phyloP scores from a whole-genome alignment of 164 flowering plant species.

The Stephania yunnanensis region DNA sequence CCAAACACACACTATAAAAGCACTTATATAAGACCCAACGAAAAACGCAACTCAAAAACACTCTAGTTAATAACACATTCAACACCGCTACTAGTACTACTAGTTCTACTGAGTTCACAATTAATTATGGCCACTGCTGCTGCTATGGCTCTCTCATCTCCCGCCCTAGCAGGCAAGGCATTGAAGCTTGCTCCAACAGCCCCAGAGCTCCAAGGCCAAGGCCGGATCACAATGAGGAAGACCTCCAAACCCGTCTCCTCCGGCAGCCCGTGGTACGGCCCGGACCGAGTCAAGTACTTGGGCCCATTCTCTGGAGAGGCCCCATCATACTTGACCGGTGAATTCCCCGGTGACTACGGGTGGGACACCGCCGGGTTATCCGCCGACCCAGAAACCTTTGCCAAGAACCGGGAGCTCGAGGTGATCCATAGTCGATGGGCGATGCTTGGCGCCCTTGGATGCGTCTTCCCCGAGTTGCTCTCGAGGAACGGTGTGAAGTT shows the following conservation, averaged over 20 bases:
- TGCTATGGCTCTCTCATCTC: conserved; percentile 32
- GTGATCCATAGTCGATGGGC: conserved; percentile 41
- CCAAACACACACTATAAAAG: not conserved
- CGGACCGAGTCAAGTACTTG: conserved; percentile 36
- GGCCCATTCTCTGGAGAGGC: conserved; percentile 40
- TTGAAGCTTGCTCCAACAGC: conserved; percentile 21
- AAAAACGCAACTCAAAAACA: too few relatives aligned
- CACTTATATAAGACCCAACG: not conserved
- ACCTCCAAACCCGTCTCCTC: conserved; percentile 16
- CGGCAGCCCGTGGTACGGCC: conserved; percentile 36
- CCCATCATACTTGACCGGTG: conserved; percentile 39
- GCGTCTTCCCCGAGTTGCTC: conserved; percentile 36
- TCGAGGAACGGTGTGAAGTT: conserved; percentile 33
- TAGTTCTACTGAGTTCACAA: not conserved
- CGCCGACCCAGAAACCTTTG: conserved; percentile 41
- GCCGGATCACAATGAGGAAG: conserved; percentile 33
- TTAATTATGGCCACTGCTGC: conserved; percentile 15
- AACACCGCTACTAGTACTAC: not conserved
- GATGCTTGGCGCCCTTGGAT: conserved; percentile 38
- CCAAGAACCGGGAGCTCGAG: conserved; percentile 39
- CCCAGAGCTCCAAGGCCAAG: conserved; percentile 17
- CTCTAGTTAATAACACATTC: not conserved
- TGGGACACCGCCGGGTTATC: conserved; percentile 47
- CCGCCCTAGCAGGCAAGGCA: conserved; percentile 29
- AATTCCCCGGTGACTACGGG: conserved; percentile 44